These are phyloP conservation scores for grape (Vitis vinifera) DNA, from an alignment of 164 flowering plant species.

Conservation along the genomic window DNA sequence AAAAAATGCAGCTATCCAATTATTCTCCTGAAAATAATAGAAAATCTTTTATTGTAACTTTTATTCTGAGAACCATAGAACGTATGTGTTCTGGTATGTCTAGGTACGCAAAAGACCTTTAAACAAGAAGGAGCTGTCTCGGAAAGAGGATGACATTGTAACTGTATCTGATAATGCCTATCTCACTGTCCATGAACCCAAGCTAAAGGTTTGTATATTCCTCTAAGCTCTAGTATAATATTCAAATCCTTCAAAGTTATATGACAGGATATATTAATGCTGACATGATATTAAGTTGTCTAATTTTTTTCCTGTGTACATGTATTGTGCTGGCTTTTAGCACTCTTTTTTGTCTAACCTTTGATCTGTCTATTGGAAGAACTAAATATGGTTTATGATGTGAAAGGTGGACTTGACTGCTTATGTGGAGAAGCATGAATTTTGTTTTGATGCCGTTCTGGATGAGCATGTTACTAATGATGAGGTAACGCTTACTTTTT, in stretches of 20 bases:
- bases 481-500: slow-evolving; percentile 50
- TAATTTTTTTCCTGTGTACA: not conserved
- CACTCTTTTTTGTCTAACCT: not conserved
- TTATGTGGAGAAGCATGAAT: slow-evolving; percentile 97
- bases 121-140: slow-evolving; percentile 84
- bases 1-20: not conserved
- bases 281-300: not conserved
- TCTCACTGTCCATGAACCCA: slow-evolving; percentile 90
- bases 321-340: not conserved
- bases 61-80: not conserved
- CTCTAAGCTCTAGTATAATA: not conserved
- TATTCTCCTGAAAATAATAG: not conserved
- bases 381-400: slow-evolving; percentile 24
- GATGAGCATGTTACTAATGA: slow-evolving; percentile 87
- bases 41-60: not conserved
- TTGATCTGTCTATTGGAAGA: not conserved
- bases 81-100: slow-evolving; percentile 1
- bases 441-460: slow-evolving; percentile 96
- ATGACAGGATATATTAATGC: not conserved
- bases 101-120: slow-evolving; percentile 95
- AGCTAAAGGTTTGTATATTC: slow-evolving; percentile 60
- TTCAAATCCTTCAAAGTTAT: not conserved
- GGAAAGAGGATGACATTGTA: slow-evolving; percentile 94
- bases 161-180: slow-evolving; percentile 58
- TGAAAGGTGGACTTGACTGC: slow-evolving; percentile 94